Evolutionary conservation across 106 monocot species (phyloP).

Genomic region (Dendrobium catenatum): DNA sequence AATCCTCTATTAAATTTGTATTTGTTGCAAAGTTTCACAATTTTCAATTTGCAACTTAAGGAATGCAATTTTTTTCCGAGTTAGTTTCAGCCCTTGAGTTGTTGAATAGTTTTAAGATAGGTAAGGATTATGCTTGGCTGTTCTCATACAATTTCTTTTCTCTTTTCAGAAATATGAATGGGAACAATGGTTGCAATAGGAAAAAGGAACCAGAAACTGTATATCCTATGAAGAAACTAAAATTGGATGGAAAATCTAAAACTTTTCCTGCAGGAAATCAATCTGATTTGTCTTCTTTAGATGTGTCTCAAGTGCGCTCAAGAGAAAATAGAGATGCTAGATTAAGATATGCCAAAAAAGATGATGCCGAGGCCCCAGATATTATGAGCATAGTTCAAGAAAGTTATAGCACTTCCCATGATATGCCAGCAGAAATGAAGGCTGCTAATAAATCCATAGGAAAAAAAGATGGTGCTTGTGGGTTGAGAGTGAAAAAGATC

Average conservation of each 20-base stretch:
- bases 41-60: background rate
- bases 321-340: conserved; percentile 3
- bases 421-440: conserved; percentile 4
- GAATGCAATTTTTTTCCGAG: background rate
- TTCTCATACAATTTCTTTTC: conserved; percentile 1
- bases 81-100: background rate
- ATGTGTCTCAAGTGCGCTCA: conserved; percentile 6
- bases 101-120: background rate
- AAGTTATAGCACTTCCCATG: conserved; percentile 5
- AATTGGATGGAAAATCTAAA: conserved; percentile 19
- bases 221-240: conserved; percentile 30
- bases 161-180: conserved; percentile 25
- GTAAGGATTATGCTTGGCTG: background rate
- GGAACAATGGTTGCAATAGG: conserved; percentile 3
- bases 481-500: conserved; percentile 80
- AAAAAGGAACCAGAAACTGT: conserved; percentile 20
- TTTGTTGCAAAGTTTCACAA: background rate
- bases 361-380: conserved; percentile 26
- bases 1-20: background rate
- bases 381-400: conserved; percentile 82
- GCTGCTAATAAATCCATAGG: conserved; percentile 8
- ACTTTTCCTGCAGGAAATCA: conserved; percentile 7
- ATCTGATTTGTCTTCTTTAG: conserved; percentile 9
- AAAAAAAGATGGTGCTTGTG: conserved; percentile 32
- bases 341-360: conserved; percentile 6